Evolutionary conservation across 2,329 filamentous ascomycete genomes (phyloP).

Genomic region (Rutstroemia sydowiana): DNA sequence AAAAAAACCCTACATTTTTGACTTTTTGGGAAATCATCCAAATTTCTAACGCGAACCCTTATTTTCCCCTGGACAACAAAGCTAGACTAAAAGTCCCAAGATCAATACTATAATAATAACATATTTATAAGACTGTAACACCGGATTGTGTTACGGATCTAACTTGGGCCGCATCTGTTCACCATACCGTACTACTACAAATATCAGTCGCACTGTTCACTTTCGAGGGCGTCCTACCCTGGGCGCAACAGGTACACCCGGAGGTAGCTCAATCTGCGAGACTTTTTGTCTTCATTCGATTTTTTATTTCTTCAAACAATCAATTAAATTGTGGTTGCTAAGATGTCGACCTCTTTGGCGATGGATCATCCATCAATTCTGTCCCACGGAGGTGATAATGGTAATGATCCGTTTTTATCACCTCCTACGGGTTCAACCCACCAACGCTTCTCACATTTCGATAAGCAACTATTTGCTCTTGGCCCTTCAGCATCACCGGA

Average conservation of each 20-base stretch:
- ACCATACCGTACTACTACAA: slow-evolving; percentile 2
- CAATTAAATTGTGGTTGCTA: slow-evolving; percentile 26
- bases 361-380: slow-evolving; percentile 22
- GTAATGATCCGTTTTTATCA: slow-evolving; percentile 51
- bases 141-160: not conserved
- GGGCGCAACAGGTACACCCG: slow-evolving; percentile 7
- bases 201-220: not conserved
- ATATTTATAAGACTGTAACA: not conserved
- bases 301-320: too few species aligned
- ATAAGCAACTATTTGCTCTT: slow-evolving; percentile 70
- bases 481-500: slow-evolving; percentile 71
- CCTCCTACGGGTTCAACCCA: slow-evolving; percentile 44
- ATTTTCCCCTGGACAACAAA: slow-evolving; percentile 2
- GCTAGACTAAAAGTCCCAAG: too few species aligned
- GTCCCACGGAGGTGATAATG: slow-evolving; percentile 16
- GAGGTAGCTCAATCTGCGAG: slow-evolving; percentile 6
- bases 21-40: not conserved
- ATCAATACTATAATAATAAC: not conserved
- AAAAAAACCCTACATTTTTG: not conserved
- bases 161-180: slow-evolving; percentile 4
- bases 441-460: slow-evolving; percentile 78
- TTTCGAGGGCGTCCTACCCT: slow-evolving; percentile 6
- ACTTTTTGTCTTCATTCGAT: slow-evolving; percentile 1
- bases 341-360: slow-evolving; percentile 24
- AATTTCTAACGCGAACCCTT: slow-evolving; percentile 1